Conservation (phyloP, 805 yeast species). For the Torulaspora indica region DNA sequence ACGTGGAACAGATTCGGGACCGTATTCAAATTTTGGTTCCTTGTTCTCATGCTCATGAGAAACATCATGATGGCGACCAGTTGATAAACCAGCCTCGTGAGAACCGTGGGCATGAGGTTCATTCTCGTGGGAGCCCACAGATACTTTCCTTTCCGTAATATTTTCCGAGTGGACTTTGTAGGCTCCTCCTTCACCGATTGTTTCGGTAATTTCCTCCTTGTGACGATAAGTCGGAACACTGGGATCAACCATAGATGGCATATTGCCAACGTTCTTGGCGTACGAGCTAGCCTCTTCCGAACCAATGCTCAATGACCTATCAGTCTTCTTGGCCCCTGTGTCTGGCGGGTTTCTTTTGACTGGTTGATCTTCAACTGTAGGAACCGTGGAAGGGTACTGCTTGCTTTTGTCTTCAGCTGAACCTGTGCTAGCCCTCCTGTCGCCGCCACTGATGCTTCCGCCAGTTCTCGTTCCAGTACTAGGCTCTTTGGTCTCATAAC, state of each 20-base stretch:
- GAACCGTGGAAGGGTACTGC: conserved; percentile 3
- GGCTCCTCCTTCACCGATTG: neutral
- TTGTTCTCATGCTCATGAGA: too few relatives aligned
- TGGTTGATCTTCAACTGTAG: conserved; percentile 4
- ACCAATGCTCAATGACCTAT: conserved; percentile 8
- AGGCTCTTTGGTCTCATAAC: neutral
- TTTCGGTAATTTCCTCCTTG: conserved; percentile 6
- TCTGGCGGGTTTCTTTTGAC: neutral
- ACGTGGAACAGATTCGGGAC: conserved; percentile 12
- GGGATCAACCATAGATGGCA: conserved; percentile 32
- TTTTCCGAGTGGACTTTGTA: conserved; percentile 9
- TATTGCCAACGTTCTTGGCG: conserved; percentile 23
- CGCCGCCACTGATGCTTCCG: neutral
- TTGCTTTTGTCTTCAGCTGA: conserved; percentile 2
- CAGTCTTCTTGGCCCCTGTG: neutral
- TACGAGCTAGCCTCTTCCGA: conserved; percentile 15
- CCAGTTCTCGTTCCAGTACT: neutral
- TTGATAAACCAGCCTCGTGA: too few relatives aligned
- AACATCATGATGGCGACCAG: too few relatives aligned
- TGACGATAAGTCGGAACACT: conserved; percentile 27
- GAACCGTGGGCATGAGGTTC: neutral
- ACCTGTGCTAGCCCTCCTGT: conserved; percentile 2
- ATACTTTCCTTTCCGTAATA: conserved; percentile 6
- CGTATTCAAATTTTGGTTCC: neutral
- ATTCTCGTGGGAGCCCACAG: conserved; percentile 9